Conservation (phyloP, 2,329 filamentous ascomycete species). For the Microsporum canis region DNA sequence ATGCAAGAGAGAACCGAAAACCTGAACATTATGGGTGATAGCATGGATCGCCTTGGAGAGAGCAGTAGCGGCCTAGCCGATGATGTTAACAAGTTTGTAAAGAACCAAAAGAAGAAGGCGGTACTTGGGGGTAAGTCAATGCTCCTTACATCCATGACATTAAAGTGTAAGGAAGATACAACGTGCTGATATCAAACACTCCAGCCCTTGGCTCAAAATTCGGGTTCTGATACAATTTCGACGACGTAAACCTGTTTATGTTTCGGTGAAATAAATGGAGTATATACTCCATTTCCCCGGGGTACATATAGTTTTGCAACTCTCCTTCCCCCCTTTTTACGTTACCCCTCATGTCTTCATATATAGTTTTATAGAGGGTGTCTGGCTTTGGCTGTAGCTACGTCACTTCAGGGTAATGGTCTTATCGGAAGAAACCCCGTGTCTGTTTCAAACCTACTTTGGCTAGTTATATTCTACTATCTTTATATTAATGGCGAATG, state of each 20-base stretch:
- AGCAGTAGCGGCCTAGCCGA: slow-evolving; percentile 74
- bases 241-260: neutral
- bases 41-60: slow-evolving; percentile 69
- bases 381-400: neutral
- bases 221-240: slow-evolving; percentile 25
- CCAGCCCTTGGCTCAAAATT: slow-evolving; percentile 34
- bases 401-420: neutral
- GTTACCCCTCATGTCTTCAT: neutral
- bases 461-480: no score
- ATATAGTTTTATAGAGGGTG: neutral
- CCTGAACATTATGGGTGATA: slow-evolving; percentile 69
- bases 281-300: neutral
- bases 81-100: slow-evolving; percentile 77
- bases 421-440: neutral
- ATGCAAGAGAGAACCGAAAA: slow-evolving; percentile 85
- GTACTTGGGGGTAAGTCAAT: slow-evolving; percentile 51
- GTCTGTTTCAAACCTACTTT: neutral
- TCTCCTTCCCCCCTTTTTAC: neutral
- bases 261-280: neutral
- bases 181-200: slow-evolving; percentile 6
- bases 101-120: slow-evolving; percentile 75
- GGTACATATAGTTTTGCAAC: neutral
- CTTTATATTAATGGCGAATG: no score
- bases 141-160: neutral
- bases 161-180: neutral